Base-by-base conservation (phyloP, 1,284 basidiomycete genomes). In the Cystobasidium slooffiae region DNA sequence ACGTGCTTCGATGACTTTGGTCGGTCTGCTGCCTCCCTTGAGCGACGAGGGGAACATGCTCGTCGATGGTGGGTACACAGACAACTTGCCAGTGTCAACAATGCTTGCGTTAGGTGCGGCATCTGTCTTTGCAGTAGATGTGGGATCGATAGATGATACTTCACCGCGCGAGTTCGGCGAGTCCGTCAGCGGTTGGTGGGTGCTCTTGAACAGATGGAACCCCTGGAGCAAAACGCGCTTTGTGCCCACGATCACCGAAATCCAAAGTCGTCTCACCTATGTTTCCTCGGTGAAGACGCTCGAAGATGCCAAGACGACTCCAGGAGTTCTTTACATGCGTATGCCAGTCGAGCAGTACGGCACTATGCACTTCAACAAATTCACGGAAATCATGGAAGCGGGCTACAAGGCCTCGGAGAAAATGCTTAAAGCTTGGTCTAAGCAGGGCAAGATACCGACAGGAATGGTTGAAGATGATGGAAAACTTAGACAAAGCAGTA, bases 1-100 rank as follows among this genome's bases (percentile, higher is more conserved):
- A 88, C 93, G 96, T 72, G 97, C 94, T 6, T 97, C 94, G 0
- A 99, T 99, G 97, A 94, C 96, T 0, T 84, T 99, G 75, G 94
- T 96, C 22, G 97, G 96, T 76, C 85, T 99, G 51, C 84, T 99
- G 1, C 97, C 97, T 6, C 97, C 97, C 0, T 83, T 99, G 10
- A 96, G 94, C 77, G 94, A 99, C 80, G 91, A 96, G 77, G 97
- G 97, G 3, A 90, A 90, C 79, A 90, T 83, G 82, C 79, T 83
- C n/a, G 94, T 97, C 3, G 94, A 97, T 78, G 94, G 94, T 49
- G 94, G 94, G 58, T 97, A 97, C 81, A 92, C 96, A 80, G 94
- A 97, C 82, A 97, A 97, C 80, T 84, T 97, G 66, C 95, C 92
- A 18, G 92, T 91, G 79, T 89, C 90, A 18, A 89, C 94, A 3